These are phyloP conservation scores for Euphorbia lathyris DNA, from an alignment of 345 rosid genomes.

Conservation along the genomic window DNA sequence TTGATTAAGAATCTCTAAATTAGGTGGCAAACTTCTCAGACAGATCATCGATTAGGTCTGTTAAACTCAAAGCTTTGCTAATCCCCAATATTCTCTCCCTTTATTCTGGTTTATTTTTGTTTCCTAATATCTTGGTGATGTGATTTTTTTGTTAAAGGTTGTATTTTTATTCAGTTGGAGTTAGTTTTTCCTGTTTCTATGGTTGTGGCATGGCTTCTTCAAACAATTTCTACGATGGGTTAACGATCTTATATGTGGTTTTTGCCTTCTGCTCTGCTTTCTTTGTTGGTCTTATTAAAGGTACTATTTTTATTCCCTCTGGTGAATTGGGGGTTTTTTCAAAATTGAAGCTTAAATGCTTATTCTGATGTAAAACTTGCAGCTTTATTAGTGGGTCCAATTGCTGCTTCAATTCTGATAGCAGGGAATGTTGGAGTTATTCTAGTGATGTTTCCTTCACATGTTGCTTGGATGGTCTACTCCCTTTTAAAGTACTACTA, in stretches of 20 bases:
- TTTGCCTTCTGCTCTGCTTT: constrained; percentile 69
- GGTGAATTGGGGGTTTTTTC: not conserved
- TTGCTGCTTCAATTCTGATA: constrained; percentile 62
- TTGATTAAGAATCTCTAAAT: not conserved
- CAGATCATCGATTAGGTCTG: not conserved
- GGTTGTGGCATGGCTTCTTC: constrained; percentile 15
- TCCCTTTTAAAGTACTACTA: constrained; percentile 63
- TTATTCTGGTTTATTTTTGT: not conserved
- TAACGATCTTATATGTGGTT: constrained; percentile 44
- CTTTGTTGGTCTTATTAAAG: constrained; percentile 75
- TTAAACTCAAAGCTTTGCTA: not conserved
- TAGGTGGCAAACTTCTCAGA: not conserved
- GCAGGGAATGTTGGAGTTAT: constrained; percentile 70
- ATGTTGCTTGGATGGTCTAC: constrained; percentile 65
- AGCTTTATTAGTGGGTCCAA: constrained; percentile 73
- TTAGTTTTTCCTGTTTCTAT: constrained; percentile 4
- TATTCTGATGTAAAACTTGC: constrained; percentile 23
- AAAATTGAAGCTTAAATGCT: not conserved
- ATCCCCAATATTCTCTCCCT: not conserved
- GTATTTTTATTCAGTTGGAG: not conserved
- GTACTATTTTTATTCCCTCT: constrained; percentile 23
- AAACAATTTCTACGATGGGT: constrained; percentile 35
- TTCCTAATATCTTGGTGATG: not conserved
- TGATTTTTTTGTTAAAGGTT: not conserved
- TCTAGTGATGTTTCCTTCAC: constrained; percentile 63